Evolutionary conservation across 1,284 basidiomycete genomes (phyloP).

Genomic region (Cryptococcus sp.): DNA sequence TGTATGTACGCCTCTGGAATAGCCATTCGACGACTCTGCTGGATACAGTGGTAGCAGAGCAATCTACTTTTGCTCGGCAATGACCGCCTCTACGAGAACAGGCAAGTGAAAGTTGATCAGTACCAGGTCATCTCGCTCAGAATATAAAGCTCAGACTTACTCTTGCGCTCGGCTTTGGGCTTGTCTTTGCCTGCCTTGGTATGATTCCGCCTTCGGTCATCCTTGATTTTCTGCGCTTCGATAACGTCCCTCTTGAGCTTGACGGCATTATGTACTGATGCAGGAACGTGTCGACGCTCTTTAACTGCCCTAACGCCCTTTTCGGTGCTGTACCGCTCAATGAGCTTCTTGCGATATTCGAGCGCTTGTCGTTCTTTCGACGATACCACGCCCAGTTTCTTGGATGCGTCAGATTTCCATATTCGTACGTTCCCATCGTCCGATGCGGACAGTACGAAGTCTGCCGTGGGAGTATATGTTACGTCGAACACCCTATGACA

Average conservation of each 20-base stretch:
- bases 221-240: constrained; percentile 84
- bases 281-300: constrained; percentile 83
- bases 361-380: constrained; percentile 89
- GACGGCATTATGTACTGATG: constrained; percentile 81
- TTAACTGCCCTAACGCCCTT: constrained; percentile 78
- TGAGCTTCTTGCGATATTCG: constrained; percentile 87
- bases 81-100: constrained; percentile 64
- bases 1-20: no score
- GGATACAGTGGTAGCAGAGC: no score
- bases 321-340: constrained; percentile 85
- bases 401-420: constrained; percentile 93
- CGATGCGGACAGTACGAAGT: constrained; percentile 90
- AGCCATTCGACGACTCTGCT: no score
- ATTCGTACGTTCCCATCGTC: constrained; percentile 96
- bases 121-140: constrained; percentile 8
- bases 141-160: constrained; percentile 34
- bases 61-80: constrained; percentile 69
- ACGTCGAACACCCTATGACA: constrained; percentile 54
- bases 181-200: constrained; percentile 80
- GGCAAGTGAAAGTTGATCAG: not conserved
- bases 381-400: constrained; percentile 87
- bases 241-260: constrained; percentile 92
- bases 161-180: constrained; percentile 89
- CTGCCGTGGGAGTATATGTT: constrained; percentile 82
- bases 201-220: constrained; percentile 87